These are phyloP conservation scores for Areca catechu DNA, from an alignment of 176 grass and related monocot species.

Conservation along the genomic window DNA sequence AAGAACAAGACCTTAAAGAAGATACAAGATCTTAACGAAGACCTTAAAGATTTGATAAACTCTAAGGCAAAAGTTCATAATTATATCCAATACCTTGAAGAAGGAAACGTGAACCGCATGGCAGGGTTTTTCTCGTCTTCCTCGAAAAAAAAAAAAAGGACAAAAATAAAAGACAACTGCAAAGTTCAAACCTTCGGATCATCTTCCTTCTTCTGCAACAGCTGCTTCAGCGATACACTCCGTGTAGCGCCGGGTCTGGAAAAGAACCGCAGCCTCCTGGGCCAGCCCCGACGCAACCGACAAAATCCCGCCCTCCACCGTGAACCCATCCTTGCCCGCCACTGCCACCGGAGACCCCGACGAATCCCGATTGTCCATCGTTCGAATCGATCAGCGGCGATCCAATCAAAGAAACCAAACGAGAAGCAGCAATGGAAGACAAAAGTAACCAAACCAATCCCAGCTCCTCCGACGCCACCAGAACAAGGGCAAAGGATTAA, in stretches of 20 bases:
- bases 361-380: background rate
- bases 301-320: background rate
- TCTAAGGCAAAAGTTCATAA: too few relatives aligned
- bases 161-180: too few relatives aligned
- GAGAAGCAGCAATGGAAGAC: background rate
- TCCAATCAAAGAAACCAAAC: background rate
- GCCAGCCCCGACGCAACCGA: constrained; percentile 1
- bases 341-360: background rate
- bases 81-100: too few relatives aligned
- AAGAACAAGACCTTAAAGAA: too few relatives aligned
- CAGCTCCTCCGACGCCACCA: too few relatives aligned
- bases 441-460: background rate
- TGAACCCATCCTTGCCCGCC: background rate
- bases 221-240: constrained; percentile 2
- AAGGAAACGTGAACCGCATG: too few relatives aligned
- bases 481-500: too few relatives aligned
- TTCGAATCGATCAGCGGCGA: background rate
- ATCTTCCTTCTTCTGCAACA: constrained; percentile 3
- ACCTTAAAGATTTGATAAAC: too few relatives aligned
- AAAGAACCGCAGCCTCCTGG: constrained; percentile 1
- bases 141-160: too few relatives aligned
- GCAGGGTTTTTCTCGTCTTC: too few relatives aligned
- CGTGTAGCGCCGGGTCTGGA: constrained; percentile 2
- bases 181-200: constrained; percentile 4
- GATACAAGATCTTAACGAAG: too few relatives aligned